Base-by-base conservation (phyloP, 345 rosid species). In the Erodium maritimum region DNA sequence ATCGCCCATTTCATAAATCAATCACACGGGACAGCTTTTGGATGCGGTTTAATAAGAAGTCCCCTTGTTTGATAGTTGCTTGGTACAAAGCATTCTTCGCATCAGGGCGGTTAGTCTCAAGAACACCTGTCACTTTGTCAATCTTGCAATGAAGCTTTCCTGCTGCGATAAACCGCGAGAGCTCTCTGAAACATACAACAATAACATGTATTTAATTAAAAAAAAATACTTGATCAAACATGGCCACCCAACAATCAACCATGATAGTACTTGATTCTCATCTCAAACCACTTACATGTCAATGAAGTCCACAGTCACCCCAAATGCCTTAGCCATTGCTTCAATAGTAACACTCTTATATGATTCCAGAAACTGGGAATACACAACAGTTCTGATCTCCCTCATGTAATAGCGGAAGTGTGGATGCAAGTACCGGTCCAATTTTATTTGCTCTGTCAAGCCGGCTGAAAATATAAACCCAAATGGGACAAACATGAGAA, bases 91-190 rank as follows among this genome's bases (percentile, higher is more conserved):
- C 95, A 72, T 94, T 94, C 90, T 94, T 90, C 4, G 90, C 95
- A 75, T 94, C 99, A 3, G 99, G 97, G 12, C 93, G 88, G 74
- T 87, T 87, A 1, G 99, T 94, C 78, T 94, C 99, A 17, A 94
- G 85, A 66, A 94, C 97, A 62, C 97, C 99, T 17, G 93, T 96
- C 68, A 90, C 99, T 74, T 94, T 94, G 69, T 94, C 99, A 61
- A 94, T 94, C 88, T 84, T 94, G 88, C 99, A 94, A 65, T 94
- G 96, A 61, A 94, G 97, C 73, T 94, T 94, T 62, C 99, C 97
- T 3, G 95, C 97, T 4, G 99, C 95, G 53, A 94, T 94, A 57
- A 90, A 94, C 2, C 87, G 83, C 7, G 96, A 90, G n/a, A 94
- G 82, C 74, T 94, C 99, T 85, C 99, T 93, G 81, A 19, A 56